These are phyloP conservation scores for Neodidymelliopsis sp. DNA, from an alignment of 2,329 filamentous ascomycete genomes.

Conservation along the genomic window DNA sequence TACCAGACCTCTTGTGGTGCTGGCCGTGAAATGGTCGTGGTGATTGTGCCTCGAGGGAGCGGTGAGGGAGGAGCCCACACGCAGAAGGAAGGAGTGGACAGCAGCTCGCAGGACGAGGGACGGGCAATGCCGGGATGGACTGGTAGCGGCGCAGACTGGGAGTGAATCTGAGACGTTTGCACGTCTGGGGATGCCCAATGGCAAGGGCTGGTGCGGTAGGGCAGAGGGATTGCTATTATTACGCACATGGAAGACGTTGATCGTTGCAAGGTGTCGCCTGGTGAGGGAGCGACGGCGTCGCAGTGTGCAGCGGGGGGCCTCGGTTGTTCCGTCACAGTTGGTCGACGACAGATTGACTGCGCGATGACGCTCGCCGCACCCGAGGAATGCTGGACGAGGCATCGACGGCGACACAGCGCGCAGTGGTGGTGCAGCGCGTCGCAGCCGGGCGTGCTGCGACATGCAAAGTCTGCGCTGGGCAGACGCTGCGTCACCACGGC, in stretches of 20 bases:
- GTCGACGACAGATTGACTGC: slow-evolving; percentile 1
- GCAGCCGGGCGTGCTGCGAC: slow-evolving; percentile 4
- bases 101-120: slow-evolving; percentile 16
- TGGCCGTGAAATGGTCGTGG: slow-evolving; percentile 5
- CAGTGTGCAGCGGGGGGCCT: slow-evolving; percentile 2
- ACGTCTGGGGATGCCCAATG: slow-evolving; percentile 16
- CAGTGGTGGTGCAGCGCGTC: background rate
- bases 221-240: slow-evolving; percentile 9
- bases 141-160: too few relatives aligned
- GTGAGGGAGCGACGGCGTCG: slow-evolving; percentile 10
- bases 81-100: slow-evolving; percentile 16
- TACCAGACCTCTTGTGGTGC: slow-evolving; percentile 18
- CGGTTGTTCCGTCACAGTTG: too few relatives aligned
- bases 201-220: slow-evolving; percentile 2
- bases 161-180: slow-evolving; percentile 19
- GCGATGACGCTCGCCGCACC: slow-evolving; percentile 3
- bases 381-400: slow-evolving; percentile 18
- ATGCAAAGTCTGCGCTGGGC: slow-evolving; percentile 5
- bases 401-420: slow-evolving; percentile 15
- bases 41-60: slow-evolving; percentile 20
- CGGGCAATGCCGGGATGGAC: slow-evolving; percentile 41
- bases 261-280: slow-evolving; percentile 15
- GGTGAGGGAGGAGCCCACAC: slow-evolving; percentile 24
- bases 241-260: slow-evolving; percentile 17
- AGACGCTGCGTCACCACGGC: slow-evolving; percentile 11